Evolutionary conservation across 495 filamentous ascomycete species (phyloP).

Genomic region (Ramalina intermedia): DNA sequence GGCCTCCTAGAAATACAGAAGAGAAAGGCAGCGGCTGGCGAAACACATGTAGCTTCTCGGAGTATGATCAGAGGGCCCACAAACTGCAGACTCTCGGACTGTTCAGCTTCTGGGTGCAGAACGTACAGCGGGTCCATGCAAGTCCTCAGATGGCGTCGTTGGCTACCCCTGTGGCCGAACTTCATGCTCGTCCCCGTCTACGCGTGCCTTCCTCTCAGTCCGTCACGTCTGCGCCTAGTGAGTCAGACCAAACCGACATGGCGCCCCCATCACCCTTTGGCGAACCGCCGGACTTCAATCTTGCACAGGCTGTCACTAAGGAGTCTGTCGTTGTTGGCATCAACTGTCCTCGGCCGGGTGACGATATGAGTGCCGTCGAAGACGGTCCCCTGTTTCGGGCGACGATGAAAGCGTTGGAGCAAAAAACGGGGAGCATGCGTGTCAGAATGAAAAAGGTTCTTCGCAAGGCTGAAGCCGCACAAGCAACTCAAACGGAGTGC

Average conservation of each 20-base stretch:
- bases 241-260: slow-evolving; percentile 41
- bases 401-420: slow-evolving; percentile 91
- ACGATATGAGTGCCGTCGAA: slow-evolving; percentile 74
- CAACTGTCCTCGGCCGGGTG: slow-evolving; percentile 67
- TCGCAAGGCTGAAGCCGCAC: slow-evolving; percentile 75
- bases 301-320: slow-evolving; percentile 26
- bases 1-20: slow-evolving; percentile 67
- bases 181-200: slow-evolving; percentile 59
- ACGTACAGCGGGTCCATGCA: slow-evolving; percentile 28
- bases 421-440: slow-evolving; percentile 92
- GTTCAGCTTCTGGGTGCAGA: slow-evolving; percentile 92
- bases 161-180: slow-evolving; percentile 49
- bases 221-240: slow-evolving; percentile 61
- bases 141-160: slow-evolving; percentile 35
- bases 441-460: slow-evolving; percentile 89
- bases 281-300: slow-evolving; percentile 29
- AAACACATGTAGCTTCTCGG: slow-evolving; percentile 88
- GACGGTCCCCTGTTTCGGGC: slow-evolving; percentile 94
- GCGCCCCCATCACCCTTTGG: slow-evolving; percentile 54
- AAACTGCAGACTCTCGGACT: slow-evolving; percentile 72
- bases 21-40: slow-evolving; percentile 88
- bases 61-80: slow-evolving; percentile 90
- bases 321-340: slow-evolving; percentile 75
- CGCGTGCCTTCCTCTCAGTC: slow-evolving; percentile 74
- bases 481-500: slow-evolving; percentile 62